Base-by-base conservation (phyloP, 257 asterid species). In the Nyctanthes arbortristis region DNA sequence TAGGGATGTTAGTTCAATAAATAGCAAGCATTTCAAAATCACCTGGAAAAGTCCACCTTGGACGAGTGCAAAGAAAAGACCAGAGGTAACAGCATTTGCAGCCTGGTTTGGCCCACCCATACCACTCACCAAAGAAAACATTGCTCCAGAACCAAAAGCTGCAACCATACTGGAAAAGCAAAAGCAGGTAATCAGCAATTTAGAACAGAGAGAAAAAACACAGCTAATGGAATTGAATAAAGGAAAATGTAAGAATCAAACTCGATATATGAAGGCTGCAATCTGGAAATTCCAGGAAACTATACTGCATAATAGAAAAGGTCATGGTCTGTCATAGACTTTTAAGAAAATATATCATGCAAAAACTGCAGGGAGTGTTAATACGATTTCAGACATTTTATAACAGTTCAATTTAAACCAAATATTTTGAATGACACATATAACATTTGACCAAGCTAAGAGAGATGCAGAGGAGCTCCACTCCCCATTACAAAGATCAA, bases 21-120 rank as follows among this genome's bases (percentile, higher is more conserved):
- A 57, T 31, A 59, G 55, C 29, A 4, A 59, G 74, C 27, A 49
- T 49, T 7, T 52, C 37, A 59, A 35, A 47, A 68, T 74, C 76
- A 93, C 97, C 98, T 90, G 82, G 82, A 85, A 87, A 62, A 93
- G 75, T 72, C 97, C 98, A 70, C 97, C 98, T 82, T 93, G 97
- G 69, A 87, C 82, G 60, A 92, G 89, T 24, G 97, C 98, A 72
- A 92, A 90, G 85, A 88, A 77, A 67, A 90, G 76, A 65, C 98
- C 98, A 61, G 96, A 88, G 66, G 95, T 80, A 66, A 81, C 61
- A 34, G 91, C 98, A 76, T 77, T 85, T 37, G 81, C 67, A 39
- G 85, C 93, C 40, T 71, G 87, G 80, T 92, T 92, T 9, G 91
- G 93, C 37, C 97, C 95, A 79, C 91, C 87, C 78, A 90, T 83